Base-by-base conservation (phyloP, 2,329 filamentous ascomycete species). In the Aspergillus eucalypticola region DNA sequence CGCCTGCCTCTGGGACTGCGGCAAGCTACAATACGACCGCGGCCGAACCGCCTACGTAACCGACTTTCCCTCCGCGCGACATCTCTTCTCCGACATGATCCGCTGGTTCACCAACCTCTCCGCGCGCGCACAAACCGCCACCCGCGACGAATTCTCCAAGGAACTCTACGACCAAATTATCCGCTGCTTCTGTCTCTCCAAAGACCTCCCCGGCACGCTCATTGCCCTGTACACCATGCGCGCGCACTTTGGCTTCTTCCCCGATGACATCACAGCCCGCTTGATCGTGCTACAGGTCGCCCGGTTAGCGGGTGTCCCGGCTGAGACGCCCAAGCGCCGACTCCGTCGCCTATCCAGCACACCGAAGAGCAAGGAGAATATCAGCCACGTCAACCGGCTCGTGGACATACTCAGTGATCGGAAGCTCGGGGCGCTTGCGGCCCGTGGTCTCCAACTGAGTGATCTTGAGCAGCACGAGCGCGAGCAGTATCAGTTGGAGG, bases 1-100 rank as follows among this genome's bases (percentile, higher is more conserved):
- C 70, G 83, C 86, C 62, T 83, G 84, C 15, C 82, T 91, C 13
- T 92, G 88, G 87, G 78, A 82, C 64, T 79, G 79, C 39, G 79
- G 75, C 29, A 80, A 81, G 60, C 68, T 78, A 8, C 76, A 81
- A 61, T 80, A 85, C 54, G 80, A 81, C 53, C 81, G 73, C 10
- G 73, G 81, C 58, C 74, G 76, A 25, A 71, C 77, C 10, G 74
- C 82, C 6, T 84, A 84, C 62, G 69, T 78, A 54, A 68, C 75
- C 1, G 75, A 75, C 10, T 82, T 82, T 61, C 81, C 81, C 27
- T 69, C 73, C 5, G 77, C 77, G 8, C 77, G 81, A 32, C 64
- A 67, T 11, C 69, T 85, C 3, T 84, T 82, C 67, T 69, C 71
- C 4, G 75, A 81, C 56, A 84, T 84, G 81, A 76, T 81, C 59